Percentiles rank a stretch among this genome's conserved stretches.
Conservation (phyloP, 2,329 filamentous ascomycete genomes). For the Aureobasidium sp. region DNA sequence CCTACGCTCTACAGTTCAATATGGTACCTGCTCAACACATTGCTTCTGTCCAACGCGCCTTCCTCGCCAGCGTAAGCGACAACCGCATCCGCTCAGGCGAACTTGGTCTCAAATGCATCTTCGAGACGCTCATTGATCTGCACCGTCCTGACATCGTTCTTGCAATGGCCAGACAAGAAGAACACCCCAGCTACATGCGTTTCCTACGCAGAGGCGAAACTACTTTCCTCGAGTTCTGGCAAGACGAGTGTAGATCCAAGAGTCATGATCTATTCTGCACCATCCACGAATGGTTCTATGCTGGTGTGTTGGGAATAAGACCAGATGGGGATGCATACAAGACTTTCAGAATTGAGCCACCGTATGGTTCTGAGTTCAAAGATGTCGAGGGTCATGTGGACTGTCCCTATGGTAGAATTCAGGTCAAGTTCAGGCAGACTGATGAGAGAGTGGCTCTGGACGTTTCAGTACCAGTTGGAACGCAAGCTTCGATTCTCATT, state of each 20-base stretch:
- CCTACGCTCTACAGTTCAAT: conserved; percentile 29
- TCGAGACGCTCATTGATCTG: conserved; percentile 33
- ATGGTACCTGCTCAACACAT: conserved; percentile 22
- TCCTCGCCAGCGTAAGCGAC: conserved; percentile 21
- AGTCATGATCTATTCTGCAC: conserved; percentile 41
- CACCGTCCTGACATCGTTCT: conserved; percentile 34
- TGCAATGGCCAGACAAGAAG: conserved; percentile 37
- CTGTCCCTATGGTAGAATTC: conserved; percentile 31
- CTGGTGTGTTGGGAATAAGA: conserved; percentile 31
- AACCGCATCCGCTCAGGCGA: conserved; percentile 32
- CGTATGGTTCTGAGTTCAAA: conserved; percentile 33
- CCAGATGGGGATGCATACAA: conserved; percentile 31
- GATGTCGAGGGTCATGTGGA: conserved; percentile 30
- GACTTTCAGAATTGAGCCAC: conserved; percentile 32
- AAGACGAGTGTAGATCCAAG: conserved; percentile 35
- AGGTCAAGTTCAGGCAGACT: conserved; percentile 18
- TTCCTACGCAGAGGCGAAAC: conserved; percentile 39
- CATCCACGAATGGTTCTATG: conserved; percentile 42
- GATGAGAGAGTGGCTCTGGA: conserved; percentile 14
- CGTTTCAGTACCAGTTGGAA: conserved; percentile 21
- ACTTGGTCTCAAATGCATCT: conserved; percentile 35
- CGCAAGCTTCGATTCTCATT: conserved; percentile 10
- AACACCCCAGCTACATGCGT: conserved; percentile 41
- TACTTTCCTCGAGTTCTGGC: conserved; percentile 37
- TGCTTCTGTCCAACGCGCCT: conserved; percentile 22